Conservation (phyloP, 2,329 filamentous ascomycete genomes). For the Pyrenophora teres region DNA sequence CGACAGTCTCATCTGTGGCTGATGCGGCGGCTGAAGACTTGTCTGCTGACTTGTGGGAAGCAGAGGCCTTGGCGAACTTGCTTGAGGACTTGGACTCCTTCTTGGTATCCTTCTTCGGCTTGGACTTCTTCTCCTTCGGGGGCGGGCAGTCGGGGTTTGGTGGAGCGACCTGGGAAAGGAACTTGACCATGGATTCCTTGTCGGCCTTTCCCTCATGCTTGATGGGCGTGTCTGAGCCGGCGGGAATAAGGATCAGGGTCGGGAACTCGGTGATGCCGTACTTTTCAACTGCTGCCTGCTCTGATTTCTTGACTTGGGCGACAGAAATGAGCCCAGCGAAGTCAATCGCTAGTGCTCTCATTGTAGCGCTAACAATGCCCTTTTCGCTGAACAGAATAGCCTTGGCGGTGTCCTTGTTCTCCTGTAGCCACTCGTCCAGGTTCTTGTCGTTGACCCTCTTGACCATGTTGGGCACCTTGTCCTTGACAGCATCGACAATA, state of each 20-base stretch:
- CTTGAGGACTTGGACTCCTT: slow-evolving; percentile 54
- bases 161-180: slow-evolving; percentile 76
- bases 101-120: slow-evolving; percentile 51
- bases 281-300: slow-evolving; percentile 69
- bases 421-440: slow-evolving; percentile 72
- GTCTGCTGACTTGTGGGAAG: slow-evolving; percentile 57
- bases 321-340: slow-evolving; percentile 80
- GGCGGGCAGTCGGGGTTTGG: slow-evolving; percentile 79
- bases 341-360: slow-evolving; percentile 87
- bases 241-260: slow-evolving; percentile 77
- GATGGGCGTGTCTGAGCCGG: slow-evolving; percentile 68
- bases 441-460: slow-evolving; percentile 79
- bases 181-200: slow-evolving; percentile 79
- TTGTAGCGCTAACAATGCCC: slow-evolving; percentile 79
- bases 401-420: slow-evolving; percentile 73
- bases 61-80: slow-evolving; percentile 57
- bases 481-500: slow-evolving; percentile 83
- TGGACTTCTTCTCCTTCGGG: slow-evolving; percentile 51
- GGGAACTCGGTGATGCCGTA: slow-evolving; percentile 82
- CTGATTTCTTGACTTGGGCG: slow-evolving; percentile 83
- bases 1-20: slow-evolving; percentile 57
- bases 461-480: slow-evolving; percentile 91
- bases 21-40: slow-evolving; percentile 53
- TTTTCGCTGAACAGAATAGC: slow-evolving; percentile 94
- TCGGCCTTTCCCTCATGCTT: slow-evolving; percentile 83